Percentiles rank a stretch among this genome's conserved stretches.
phyloP scores from a whole-genome alignment of 2,329 filamentous ascomycete species.

The Colletotrichum sp. region DNA sequence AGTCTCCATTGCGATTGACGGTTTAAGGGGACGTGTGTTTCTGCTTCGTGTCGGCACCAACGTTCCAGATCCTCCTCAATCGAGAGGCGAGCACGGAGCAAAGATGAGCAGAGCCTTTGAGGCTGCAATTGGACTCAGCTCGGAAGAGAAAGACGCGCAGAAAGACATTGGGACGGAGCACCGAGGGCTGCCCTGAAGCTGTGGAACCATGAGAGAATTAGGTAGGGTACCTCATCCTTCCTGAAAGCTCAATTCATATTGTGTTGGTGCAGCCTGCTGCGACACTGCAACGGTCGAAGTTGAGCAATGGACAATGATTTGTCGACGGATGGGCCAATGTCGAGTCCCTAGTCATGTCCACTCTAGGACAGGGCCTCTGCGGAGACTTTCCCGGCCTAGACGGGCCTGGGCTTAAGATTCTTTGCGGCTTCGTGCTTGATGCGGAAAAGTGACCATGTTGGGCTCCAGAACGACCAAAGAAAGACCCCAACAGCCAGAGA shows the following conservation, averaged over 20 bases:
- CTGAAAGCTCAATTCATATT: background rate
- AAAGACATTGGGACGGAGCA: background rate
- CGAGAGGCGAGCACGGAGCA: background rate
- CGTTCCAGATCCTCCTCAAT: background rate
- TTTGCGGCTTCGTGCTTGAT: background rate
- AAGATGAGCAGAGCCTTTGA: background rate
- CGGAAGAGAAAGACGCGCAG: background rate
- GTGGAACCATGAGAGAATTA: background rate
- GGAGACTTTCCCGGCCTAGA: background rate
- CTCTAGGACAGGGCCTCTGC: background rate
- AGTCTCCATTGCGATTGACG: slow-evolving; percentile 40
- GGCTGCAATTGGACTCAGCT: background rate
- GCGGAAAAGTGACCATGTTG: background rate
- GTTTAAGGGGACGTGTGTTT: background rate
- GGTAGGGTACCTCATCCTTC: background rate
- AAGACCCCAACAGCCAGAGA: background rate
- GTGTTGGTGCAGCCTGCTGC: background rate
- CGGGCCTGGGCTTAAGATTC: background rate
- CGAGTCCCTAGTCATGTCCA: background rate
- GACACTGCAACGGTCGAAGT: background rate
- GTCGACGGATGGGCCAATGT: background rate
- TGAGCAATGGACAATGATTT: background rate
- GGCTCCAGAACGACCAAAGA: background rate
- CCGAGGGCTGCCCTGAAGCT: background rate
- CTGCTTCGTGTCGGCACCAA: background rate